Base-by-base conservation (phyloP, 495 filamentous ascomycete species). In the Bacidia rubella region DNA sequence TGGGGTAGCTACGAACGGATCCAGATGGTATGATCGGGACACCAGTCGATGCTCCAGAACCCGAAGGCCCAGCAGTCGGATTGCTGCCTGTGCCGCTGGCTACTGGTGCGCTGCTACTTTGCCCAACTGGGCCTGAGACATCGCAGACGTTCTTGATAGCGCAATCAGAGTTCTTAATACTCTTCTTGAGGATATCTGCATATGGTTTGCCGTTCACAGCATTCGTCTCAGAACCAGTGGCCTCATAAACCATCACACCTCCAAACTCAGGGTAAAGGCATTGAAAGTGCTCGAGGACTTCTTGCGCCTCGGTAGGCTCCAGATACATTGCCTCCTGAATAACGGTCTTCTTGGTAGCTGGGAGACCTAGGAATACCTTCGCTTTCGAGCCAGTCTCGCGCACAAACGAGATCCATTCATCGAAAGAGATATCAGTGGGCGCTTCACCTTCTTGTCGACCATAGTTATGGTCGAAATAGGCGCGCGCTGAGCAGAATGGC, bases 221-320 rank as follows among this genome's bases (percentile, higher is more conserved):
- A 51, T 83, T 80, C 15, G 68, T 64, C 1, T 71, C 62, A 0
- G 73, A 70, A 2, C 67, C 65, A 0, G 79, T 80, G 4, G 83
- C 82, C 39, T 87, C 84, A 79, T 81, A 87, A 9, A 88, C 57
- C 75, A 84, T 81, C 15, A 86, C 69, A 63, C 84, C 84, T 48
- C 81, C 83, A 54, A 87, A 87, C 3, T 67, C 46, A 1, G 73
- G 65, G 53, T 74, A 73, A n/a, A 65, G 56, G 20, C 57, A 65
- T 56, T 74, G 69, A 59, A 76, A 80, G 32, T 68, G 64, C 1
- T 65, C 51, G 24, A 82, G 66, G 47, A 87, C 51, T 17, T 61
- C 57, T 32, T 65, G 59, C 17, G 70, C 74, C 52, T 82, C 73
- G 0, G 58, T 57, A 0, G 74, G 70, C 1, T 66, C 64, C 11